Base-by-base conservation (phyloP, 768 basidiomycete genomes). In the Lactarius indigo region DNA sequence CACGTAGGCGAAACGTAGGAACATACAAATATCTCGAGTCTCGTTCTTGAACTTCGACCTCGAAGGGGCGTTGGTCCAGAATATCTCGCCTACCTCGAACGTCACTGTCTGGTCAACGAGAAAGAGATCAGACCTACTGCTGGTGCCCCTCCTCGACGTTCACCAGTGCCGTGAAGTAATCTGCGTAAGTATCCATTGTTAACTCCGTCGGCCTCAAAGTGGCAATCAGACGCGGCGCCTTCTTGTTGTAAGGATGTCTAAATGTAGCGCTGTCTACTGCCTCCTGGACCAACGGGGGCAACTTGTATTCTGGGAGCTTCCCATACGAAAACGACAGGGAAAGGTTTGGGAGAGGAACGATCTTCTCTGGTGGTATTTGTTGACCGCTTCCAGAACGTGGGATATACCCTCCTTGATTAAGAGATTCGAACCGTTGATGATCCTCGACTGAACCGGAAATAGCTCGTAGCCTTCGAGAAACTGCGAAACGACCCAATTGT, bases 121-220 rank as follows among this genome's bases (percentile, higher is more conserved):
- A 59, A 26, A 33, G 9, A 15, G 20, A 15, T 30, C 75, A 72
- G 5, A 86, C 81, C 28, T 76, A 70, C 73, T 86, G 84, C 7
- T 87, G 85, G 7, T 80, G 78, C 17, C 81, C 78, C 44, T 76
- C 75, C 44, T 68, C 59, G 4, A 70, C 35, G 15, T 62, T 63
- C 12, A 70, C 35, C 39, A 67, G 37, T 5, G 61, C 57, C 9
- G 33, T 42, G 23, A 63, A 67, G 23, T 54, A 67, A 20, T 63
- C 5, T 17, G 39, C 8, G 26, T 63, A 67, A 9, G 61, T 67
- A 12, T 59, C 57, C 17, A 63, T 42, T 8, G 20, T 44, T 23
- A 67, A 37, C 0, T 35, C n/a, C 0, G 0, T 12, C 0, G 66
- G 66, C 26, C 17, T 33, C 50, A 63, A 44, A 18, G 2, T 1